Base-by-base conservation (phyloP, 176 grass and related monocot genomes). In the Carex parvula region DNA sequence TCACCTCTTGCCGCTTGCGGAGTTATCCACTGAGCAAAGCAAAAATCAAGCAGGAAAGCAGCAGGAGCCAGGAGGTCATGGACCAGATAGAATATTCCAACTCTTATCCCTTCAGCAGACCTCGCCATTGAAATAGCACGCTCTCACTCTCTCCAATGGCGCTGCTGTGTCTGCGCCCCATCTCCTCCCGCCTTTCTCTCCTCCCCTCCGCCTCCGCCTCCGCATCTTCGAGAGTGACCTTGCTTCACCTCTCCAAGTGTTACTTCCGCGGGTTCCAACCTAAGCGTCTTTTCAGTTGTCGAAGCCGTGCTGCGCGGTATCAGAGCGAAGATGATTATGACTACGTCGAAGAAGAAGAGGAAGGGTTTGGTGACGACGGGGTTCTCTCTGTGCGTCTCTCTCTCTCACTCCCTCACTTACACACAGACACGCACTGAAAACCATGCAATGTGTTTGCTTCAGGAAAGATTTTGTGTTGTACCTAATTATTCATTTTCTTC, bases 321-420 rank as follows among this genome's bases (percentile, higher is more conserved):
- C 87, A 85, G 16, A 93, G 86, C 89, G 79, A 89, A 81, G 85
- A 96, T 70, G 85, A 90, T 24, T 83, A 89, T 63, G 85, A 88
- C 56, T 88, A 81, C 0, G 77, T 82, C 0, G 85, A 89, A 0
- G 85, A 91, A 0, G 83, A 78, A n/a, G 87, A 74, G 16, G 82
- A 84, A 24, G 82, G 71, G 48, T 78, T 81, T 18, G 29, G 63
- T 79, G 58, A 83, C 60, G 59, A 22, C 32, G 20, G 70, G 20
- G 67, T 26, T n/a, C 35, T 55, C 22, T 26, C 17, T 48, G 24
- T 79, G n/a, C 5, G 37, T 10, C 35, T 4, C 26, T 42, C 13
- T 37, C 6, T 12, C 37, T 44, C 3, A 44, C 55, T n/a, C 59
- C 10, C 35, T 8, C 6, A 4, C 17, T 0, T 9, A 5, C 15